Base-by-base conservation (phyloP, 371 early-diverging fungal genomes). In the Fennellomyces sp. region DNA sequence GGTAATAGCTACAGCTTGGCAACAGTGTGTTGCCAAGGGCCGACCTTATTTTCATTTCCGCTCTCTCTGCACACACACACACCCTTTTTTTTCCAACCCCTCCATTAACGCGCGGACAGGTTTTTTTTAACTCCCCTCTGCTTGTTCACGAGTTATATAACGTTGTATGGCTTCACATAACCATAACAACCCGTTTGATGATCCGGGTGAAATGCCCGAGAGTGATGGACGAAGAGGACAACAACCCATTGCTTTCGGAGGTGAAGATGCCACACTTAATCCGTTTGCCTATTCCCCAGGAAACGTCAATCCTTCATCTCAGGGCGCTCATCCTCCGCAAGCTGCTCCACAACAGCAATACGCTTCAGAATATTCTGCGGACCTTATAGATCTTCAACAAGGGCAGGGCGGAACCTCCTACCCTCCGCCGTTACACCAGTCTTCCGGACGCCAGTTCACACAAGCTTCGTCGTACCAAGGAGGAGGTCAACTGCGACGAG, bases 321-420 rank as follows among this genome's bases (percentile, higher is more conserved):
- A n/a, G n/a, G n/a, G n/a, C 15, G 45, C n/a, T 30, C 60, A 31
- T 8, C 25, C 19, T 12, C 53, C 23, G 11, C 33, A 10, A 17
- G 38, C 27, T 36, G 3, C 49, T 27, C 33, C 17, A 41, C 47
- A 35, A 48, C 60, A 39, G 21, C 60, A 54, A 45, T 39, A 19
- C 25, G 25, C 66, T 17, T 65, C 66, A 10, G 55, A 50, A 10
- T 63, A 57, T 41, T 25, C 12, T 11, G 52, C 55, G 21, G 68
- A 67, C 54, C 50, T 67, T 13, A 67, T 67, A 39, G 68, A 67
- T 59, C 47, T 67, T 21, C 63, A 63, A 50, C 63, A 58, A 17
- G 56, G 58, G 33, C 45, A 42, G n/a, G 19, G 58, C 23, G 27
- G 23, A 7, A 39, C 60, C 13, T 51, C 62, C 5, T 54, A 62